A percentile compares a stretch with the other conserved stretches of the same genome.
Evolutionary conservation across 768 basidiomycete genomes (phyloP).

Genomic region (Mrakia gelida): DNA sequence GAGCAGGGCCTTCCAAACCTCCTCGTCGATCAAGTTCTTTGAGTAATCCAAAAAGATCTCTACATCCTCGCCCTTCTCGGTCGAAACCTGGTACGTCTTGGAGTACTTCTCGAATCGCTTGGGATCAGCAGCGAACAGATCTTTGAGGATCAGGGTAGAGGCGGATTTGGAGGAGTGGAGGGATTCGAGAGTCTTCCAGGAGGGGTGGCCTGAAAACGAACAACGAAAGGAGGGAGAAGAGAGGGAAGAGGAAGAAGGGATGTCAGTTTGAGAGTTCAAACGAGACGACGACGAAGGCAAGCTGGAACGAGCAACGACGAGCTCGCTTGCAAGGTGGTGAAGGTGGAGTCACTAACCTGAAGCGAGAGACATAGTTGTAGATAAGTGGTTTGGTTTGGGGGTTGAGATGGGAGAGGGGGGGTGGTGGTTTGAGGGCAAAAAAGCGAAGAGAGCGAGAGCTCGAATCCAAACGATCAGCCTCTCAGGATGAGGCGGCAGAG

Average conservation of each 20-base stretch:
- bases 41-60: constrained; percentile 93
- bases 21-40: constrained; percentile 88
- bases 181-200: constrained; percentile 87
- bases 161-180: constrained; percentile 66
- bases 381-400: background rate
- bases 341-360: constrained; percentile 31
- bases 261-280: background rate
- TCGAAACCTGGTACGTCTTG: constrained; percentile 55
- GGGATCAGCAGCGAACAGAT: constrained; percentile 87
- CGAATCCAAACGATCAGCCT: too few species aligned
- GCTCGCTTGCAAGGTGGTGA: too few species aligned
- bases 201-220: constrained; percentile 76
- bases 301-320: background rate
- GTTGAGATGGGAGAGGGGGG: background rate
- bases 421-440: background rate
- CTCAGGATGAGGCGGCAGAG: too few species aligned
- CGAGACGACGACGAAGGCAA: background rate
- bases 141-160: constrained; percentile 73
- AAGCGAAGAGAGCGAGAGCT: background rate
- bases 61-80: constrained; percentile 56
- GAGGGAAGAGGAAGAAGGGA: background rate
- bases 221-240: background rate
- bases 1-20: constrained; percentile 73
- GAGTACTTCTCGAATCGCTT: constrained; percentile 66
- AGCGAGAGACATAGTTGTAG: constrained; percentile 31